phyloP scores from a whole-genome alignment of 176 grass and related monocot genomes.

The Alopecurus myosuroides region DNA sequence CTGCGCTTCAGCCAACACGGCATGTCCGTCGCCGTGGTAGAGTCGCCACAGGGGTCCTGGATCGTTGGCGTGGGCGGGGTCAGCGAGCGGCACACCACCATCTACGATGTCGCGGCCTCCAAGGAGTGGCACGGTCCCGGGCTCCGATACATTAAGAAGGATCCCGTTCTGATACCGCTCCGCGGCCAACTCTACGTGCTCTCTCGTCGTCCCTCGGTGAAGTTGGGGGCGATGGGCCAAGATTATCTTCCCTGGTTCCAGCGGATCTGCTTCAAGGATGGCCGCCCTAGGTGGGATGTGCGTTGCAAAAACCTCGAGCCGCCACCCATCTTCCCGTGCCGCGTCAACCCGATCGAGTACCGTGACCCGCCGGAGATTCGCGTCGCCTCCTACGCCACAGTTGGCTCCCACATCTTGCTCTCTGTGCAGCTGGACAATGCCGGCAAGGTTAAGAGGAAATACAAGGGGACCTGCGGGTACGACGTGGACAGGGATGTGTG shows the following conservation, averaged over 20 bases:
- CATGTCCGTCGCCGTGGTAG: neutral
- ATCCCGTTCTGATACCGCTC: neutral
- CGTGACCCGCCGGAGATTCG: neutral
- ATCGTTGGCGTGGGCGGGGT: neutral
- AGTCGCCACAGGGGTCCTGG: neutral
- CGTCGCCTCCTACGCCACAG: neutral
- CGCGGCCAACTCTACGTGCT: neutral
- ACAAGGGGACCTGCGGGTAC: neutral
- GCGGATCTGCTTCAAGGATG: neutral
- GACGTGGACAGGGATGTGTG: neutral
- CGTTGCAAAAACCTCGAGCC: neutral
- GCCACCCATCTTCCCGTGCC: neutral
- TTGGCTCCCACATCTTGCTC: neutral
- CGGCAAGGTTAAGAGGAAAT: neutral
- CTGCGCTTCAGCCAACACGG: neutral
- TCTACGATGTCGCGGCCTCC: neutral
- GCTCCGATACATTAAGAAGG: neutral
- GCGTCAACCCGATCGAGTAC: neutral
- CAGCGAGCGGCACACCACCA: neutral
- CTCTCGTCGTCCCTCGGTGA: neutral
- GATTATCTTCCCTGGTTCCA: neutral
- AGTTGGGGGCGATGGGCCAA: neutral
- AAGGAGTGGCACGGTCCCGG: neutral
- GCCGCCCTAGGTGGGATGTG: neutral
- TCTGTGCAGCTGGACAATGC: neutral